Evolutionary conservation across 257 asterid species (phyloP), one percentile per base, ranked within the genome.

Genomic region (Ligustrum vulgare): DNA sequence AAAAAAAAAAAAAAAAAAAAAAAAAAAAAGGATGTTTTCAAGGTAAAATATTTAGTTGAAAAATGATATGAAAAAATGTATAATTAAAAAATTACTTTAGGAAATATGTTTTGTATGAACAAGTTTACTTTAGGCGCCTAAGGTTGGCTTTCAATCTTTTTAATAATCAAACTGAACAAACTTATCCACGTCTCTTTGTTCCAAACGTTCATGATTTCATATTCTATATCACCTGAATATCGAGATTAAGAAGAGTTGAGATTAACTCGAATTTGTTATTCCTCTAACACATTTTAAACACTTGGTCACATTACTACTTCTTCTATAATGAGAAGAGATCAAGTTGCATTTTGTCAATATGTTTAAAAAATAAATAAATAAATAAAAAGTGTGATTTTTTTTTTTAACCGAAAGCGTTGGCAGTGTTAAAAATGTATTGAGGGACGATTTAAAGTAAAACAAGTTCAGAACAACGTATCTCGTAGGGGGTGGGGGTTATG

Each of bases 101-200:
- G 31, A 28, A 28, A 28, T 28, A 28, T 28, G 31, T 28, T 28
- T 28, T 28, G 0, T 28, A 28, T 28, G 1, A 28, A 28, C 31
- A 28, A 0, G 78, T 77, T 68, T 28, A 28, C 31, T 1, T 1
- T 28, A 28, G 31, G 31, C 31, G 31, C 31, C 31, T 28, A 28
- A 28, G 31, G 31, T 28, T 28, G 31, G 1, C 31, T 0, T 28
- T 28, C 31, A 28, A 28, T 1, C 1, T 28, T 28, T 28, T 23
- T 71, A 22, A 41, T 37, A 37, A 39, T 69, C 78, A 80, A 70
- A 18, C 75, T 60, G 41, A 35, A 81, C 25, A 77, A 49, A 67
- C 76, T 36, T 62, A 78, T 36, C 69, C 47, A 39, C 2, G 71
- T 45, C 71, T 37, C 16, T 45, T 12, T 60, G 35, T 25, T 60